Evolutionary conservation across 2,329 filamentous ascomycete species (phyloP).

Genomic region (Trichoderma oligosporum): DNA sequence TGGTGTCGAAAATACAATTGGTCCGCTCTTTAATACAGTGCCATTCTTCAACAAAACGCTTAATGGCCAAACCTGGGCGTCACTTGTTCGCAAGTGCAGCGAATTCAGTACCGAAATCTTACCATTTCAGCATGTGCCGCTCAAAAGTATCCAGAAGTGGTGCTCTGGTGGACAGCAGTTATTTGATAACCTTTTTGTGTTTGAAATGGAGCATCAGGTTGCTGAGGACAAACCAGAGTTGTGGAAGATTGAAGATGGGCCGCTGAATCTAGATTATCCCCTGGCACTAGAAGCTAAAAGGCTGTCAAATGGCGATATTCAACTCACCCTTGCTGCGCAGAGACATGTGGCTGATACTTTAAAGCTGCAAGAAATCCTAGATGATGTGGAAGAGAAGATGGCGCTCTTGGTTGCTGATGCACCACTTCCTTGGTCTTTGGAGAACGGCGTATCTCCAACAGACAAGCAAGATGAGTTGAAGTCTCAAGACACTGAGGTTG

Average conservation of each 20-base stretch:
- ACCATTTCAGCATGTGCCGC: slow-evolving; percentile 67
- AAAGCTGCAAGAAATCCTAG: slow-evolving; percentile 37
- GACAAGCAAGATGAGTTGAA: neutral
- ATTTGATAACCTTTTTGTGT: slow-evolving; percentile 81
- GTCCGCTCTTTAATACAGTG: slow-evolving; percentile 86
- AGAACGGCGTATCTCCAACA: neutral
- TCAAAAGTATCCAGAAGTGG: slow-evolving; percentile 80
- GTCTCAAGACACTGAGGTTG: neutral
- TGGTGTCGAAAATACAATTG: slow-evolving; percentile 63
- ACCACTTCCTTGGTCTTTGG: neutral
- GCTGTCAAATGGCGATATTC: slow-evolving; percentile 44
- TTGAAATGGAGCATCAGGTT: slow-evolving; percentile 53
- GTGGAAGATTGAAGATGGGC: slow-evolving; percentile 54
- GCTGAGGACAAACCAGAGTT: slow-evolving; percentile 33
- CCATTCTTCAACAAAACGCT: slow-evolving; percentile 58
- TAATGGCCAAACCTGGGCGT: slow-evolving; percentile 51
- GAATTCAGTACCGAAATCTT: slow-evolving; percentile 64
- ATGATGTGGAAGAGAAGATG: slow-evolving; percentile 34
- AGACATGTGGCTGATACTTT: slow-evolving; percentile 33
- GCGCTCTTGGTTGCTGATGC: slow-evolving; percentile 17
- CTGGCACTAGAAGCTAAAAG: slow-evolving; percentile 72
- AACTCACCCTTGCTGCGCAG: slow-evolving; percentile 58
- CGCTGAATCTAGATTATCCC: slow-evolving; percentile 62
- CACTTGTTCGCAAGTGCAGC: slow-evolving; percentile 63
- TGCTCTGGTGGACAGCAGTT: slow-evolving; percentile 56